A percentile compares a stretch with the other conserved stretches of the same genome.
These are phyloP conservation scores for Elaeis oleifera DNA, from an alignment of 202 grass and related monocot species.

Conservation along the genomic window DNA sequence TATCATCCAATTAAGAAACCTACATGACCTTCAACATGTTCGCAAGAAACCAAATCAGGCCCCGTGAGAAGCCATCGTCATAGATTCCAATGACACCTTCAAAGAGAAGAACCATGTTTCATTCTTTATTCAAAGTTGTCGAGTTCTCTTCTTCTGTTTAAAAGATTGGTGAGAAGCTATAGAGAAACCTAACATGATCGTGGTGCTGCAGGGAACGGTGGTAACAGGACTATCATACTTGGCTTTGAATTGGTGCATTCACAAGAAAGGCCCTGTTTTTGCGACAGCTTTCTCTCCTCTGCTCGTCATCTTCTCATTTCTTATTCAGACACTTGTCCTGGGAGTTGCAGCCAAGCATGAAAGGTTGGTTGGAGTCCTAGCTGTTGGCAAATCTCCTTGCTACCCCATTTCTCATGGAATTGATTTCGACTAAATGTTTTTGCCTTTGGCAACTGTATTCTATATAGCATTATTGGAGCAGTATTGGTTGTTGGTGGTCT, in stretches of 20 bases:
- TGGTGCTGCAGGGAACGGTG: conserved; percentile 17
- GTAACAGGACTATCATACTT: conserved; percentile 18
- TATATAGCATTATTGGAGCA: conserved; percentile 6
- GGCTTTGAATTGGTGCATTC: conserved; percentile 20
- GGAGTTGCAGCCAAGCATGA: not conserved
- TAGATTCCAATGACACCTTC: too few species aligned
- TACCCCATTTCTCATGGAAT: not conserved
- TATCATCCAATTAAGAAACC: too few species aligned
- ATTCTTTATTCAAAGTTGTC: too few species aligned
- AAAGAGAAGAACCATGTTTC: too few species aligned
- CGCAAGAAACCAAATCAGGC: too few species aligned
- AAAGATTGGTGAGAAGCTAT: too few species aligned
- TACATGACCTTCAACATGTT: too few species aligned
- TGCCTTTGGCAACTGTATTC: not conserved
- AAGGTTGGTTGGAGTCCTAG: conserved; percentile 8
- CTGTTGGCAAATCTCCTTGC: not conserved
- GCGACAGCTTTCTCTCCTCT: conserved; percentile 26
- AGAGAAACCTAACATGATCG: too few species aligned
- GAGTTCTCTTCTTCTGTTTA: too few species aligned
- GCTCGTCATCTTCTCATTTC: conserved; percentile 28
- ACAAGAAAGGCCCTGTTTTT: conserved; percentile 30
- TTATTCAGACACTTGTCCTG: conserved; percentile 20
- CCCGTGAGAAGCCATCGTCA: too few species aligned
- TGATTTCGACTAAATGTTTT: not conserved
- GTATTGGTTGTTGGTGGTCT: conserved; percentile 19